Conservation (phyloP, 345 rosid species). For the Microthlaspi erraticum region DNA sequence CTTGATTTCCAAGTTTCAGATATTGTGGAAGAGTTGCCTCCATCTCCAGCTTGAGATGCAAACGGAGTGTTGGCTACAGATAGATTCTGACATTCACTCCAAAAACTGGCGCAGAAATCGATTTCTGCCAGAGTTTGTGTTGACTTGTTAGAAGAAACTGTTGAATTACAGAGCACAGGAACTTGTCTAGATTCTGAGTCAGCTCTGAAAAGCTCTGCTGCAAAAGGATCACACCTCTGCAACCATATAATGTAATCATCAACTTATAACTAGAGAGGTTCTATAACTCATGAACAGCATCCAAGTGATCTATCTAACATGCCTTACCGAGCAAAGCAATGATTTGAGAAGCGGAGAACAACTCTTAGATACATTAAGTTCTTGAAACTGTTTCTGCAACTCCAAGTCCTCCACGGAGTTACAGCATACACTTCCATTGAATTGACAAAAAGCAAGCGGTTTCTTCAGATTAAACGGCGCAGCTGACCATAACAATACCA, state of each 20-base stretch:
- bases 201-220: conserved; percentile 42
- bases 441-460: conserved; percentile 36
- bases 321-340: conserved; percentile 40
- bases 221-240: conserved; percentile 46
- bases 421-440: conserved; percentile 44
- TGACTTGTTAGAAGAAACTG: conserved; percentile 31
- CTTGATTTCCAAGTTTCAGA: conserved; percentile 49
- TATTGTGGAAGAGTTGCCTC: conserved; percentile 42
- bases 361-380: conserved; percentile 21
- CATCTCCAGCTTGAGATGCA: conserved; percentile 34
- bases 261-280: neutral
- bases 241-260: conserved; percentile 6
- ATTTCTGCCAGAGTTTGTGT: conserved; percentile 22
- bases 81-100: conserved; percentile 48
- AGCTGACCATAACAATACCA: conserved; percentile 37
- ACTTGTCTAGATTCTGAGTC: conserved; percentile 42
- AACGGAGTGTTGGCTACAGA: conserved; percentile 47
- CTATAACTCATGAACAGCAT: neutral
- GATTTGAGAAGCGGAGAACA: conserved; percentile 43
- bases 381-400: conserved; percentile 34
- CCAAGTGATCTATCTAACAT: neutral
- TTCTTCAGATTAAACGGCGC: conserved; percentile 23
- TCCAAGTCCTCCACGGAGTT: conserved; percentile 22
- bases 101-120: conserved; percentile 45
- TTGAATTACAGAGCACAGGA: conserved; percentile 45